phyloP scores from a whole-genome alignment of 352 stramenopile species.

The Phytophthora idaei region DNA sequence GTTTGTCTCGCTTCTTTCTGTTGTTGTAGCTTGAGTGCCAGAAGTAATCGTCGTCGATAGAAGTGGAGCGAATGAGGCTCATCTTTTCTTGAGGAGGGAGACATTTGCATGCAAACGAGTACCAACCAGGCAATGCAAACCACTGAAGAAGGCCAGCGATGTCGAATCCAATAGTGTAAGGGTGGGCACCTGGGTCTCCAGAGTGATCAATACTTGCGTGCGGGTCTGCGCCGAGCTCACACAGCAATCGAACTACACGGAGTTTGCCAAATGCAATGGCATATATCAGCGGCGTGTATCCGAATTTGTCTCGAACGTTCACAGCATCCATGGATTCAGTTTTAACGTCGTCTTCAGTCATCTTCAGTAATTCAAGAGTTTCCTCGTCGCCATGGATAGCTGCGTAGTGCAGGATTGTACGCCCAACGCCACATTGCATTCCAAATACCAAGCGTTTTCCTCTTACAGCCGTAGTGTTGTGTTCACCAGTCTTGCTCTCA shows the following conservation, averaged over 20 bases:
- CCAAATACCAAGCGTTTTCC: neutral
- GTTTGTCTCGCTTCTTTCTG: slow-evolving; percentile 22
- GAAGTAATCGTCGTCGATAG: slow-evolving; percentile 43
- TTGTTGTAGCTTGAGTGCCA: slow-evolving; percentile 50
- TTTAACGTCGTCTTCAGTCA: neutral
- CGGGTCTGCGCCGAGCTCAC: slow-evolving; percentile 40
- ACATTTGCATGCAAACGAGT: slow-evolving; percentile 38
- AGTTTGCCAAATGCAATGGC: slow-evolving; percentile 59
- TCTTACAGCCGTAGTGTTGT: neutral
- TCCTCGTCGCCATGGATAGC: slow-evolving; percentile 49
- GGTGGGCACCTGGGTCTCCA: slow-evolving; percentile 45
- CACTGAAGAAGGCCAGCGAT: slow-evolving; percentile 53
- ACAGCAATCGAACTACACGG: slow-evolving; percentile 33
- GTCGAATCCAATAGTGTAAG: slow-evolving; percentile 53
- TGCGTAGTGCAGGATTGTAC: slow-evolving; percentile 58
- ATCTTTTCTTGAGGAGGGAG: slow-evolving; percentile 35
- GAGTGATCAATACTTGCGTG: slow-evolving; percentile 51
- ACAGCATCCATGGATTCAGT: slow-evolving; percentile 8
- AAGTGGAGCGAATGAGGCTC: slow-evolving; percentile 24
- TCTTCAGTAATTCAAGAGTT: slow-evolving; percentile 27
- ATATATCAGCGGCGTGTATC: slow-evolving; percentile 63
- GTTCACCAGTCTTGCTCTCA: neutral
- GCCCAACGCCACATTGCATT: slow-evolving; percentile 33
- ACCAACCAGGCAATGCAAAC: slow-evolving; percentile 71
- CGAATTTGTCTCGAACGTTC: slow-evolving; percentile 42